These are phyloP conservation scores for Dactylellina haptotyla DNA, from an alignment of 2,329 filamentous ascomycete species.

Conservation along the genomic window DNA sequence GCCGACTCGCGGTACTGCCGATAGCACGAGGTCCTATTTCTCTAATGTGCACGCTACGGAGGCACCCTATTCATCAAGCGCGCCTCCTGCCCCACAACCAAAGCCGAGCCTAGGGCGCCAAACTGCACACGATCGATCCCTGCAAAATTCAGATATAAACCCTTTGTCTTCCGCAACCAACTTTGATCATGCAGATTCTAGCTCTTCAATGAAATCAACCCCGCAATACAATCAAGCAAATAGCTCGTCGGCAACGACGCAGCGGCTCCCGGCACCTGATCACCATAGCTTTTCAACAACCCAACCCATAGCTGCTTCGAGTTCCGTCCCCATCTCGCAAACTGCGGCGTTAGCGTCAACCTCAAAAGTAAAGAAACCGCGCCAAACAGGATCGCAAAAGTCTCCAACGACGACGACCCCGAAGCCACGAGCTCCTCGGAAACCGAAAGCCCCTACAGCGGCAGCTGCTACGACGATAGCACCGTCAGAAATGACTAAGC, in stretches of 20 bases:
- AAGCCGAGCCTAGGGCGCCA: slow-evolving; percentile 2
- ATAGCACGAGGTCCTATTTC: slow-evolving; percentile 23
- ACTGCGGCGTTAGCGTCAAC: neutral
- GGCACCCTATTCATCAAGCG: slow-evolving; percentile 2
- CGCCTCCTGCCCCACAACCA: neutral
- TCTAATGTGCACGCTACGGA: neutral
- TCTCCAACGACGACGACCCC: slow-evolving; percentile 26
- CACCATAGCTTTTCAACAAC: neutral
- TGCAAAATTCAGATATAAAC: neutral
- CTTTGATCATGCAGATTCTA: neutral
- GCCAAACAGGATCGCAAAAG: slow-evolving; percentile 19
- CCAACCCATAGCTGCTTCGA: neutral
- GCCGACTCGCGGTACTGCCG: slow-evolving; percentile 7
- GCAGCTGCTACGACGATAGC: neutral
- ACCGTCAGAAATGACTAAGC: slow-evolving; percentile 18
- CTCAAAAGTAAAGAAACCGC: slow-evolving; percentile 15
- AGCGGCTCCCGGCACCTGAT: neutral
- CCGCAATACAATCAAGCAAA: slow-evolving; percentile 32
- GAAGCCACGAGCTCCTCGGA: slow-evolving; percentile 7
- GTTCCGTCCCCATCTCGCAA: neutral
- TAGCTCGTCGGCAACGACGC: neutral
- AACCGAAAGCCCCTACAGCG: slow-evolving; percentile 1
- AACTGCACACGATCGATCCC: neutral
- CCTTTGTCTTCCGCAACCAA: neutral
- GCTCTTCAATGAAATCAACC: neutral